phyloP scores from a whole-genome alignment of 192 early-diverging fungal genomes.

The Podila clonocystis region DNA sequence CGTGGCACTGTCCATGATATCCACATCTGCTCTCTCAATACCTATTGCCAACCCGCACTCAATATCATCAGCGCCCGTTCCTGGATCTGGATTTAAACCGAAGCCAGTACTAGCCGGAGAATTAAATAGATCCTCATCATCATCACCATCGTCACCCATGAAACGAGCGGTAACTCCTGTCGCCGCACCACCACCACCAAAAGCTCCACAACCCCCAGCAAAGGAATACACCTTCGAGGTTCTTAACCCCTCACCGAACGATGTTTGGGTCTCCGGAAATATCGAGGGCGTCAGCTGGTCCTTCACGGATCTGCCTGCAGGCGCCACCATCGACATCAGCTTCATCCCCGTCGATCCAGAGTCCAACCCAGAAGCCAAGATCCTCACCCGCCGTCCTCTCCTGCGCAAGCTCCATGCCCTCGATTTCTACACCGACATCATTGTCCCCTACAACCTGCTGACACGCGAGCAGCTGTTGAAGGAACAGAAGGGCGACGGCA shows the following conservation, averaged over 20 bases:
- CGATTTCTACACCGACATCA: conserved; percentile 16
- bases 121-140: background rate
- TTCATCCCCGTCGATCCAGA: conserved; percentile 21
- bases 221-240: conserved; percentile 9
- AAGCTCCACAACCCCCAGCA: background rate
- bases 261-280: conserved; percentile 29
- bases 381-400: conserved; percentile 23
- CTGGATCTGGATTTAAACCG: no score
- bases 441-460: conserved; percentile 30
- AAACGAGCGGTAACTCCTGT: background rate
- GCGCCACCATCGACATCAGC: conserved; percentile 24
- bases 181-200: background rate
- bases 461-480: conserved; percentile 16
- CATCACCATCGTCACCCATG: background rate
- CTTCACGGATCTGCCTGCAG: conserved; percentile 6
- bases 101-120: no score
- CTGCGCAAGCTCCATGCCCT: conserved; percentile 11
- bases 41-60: no score
- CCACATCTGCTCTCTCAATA: no score
- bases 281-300: conserved; percentile 14
- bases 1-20: no score
- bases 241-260: conserved; percentile 24
- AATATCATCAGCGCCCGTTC: no score
- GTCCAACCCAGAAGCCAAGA: conserved; percentile 23
- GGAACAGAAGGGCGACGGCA: conserved; percentile 18